A percentile compares a stretch with the other conserved stretches of the same genome.
Conservation (phyloP, 352 stramenopile species). For the Blastocystis sp. region DNA sequence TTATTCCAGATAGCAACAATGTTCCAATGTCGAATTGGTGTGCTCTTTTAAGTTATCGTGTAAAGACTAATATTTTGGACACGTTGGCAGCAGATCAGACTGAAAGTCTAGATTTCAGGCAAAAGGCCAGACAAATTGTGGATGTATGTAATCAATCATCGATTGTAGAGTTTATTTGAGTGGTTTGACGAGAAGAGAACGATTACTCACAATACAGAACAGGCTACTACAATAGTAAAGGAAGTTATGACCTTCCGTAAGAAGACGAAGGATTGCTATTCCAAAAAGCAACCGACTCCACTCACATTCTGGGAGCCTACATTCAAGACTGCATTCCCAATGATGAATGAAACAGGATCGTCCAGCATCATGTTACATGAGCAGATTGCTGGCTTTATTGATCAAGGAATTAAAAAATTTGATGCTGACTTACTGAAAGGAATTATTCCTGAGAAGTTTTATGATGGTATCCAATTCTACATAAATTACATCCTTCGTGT, state of each 20-base stretch:
- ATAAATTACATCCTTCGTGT: constrained; percentile 55
- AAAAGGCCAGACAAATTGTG: constrained; percentile 3
- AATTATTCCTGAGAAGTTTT: constrained; percentile 7
- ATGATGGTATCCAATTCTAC: constrained; percentile 47
- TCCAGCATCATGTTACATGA: constrained; percentile 2
- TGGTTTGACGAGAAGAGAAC: neutral
- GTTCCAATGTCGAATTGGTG: neutral
- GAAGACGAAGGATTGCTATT: constrained; percentile 59
- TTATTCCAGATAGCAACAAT: neutral
- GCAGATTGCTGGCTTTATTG: constrained; percentile 19
- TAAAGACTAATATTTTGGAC: constrained; percentile 45
- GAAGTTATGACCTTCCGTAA: constrained; percentile 29
- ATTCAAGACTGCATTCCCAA: neutral
- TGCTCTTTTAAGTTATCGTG: neutral
- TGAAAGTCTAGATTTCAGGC: neutral
- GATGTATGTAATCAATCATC: constrained; percentile 37
- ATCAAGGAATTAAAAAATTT: constrained; percentile 12
- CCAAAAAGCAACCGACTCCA: constrained; percentile 40
- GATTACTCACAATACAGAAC: neutral
- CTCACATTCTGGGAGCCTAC: constrained; percentile 23
- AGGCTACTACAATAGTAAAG: neutral
- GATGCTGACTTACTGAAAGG: neutral
- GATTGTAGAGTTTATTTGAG: neutral
- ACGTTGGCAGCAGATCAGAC: neutral
- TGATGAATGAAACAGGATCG: neutral